phyloP scores from a whole-genome alignment of 164 flowering plant species.

The Tetrastigma voinierianum region DNA sequence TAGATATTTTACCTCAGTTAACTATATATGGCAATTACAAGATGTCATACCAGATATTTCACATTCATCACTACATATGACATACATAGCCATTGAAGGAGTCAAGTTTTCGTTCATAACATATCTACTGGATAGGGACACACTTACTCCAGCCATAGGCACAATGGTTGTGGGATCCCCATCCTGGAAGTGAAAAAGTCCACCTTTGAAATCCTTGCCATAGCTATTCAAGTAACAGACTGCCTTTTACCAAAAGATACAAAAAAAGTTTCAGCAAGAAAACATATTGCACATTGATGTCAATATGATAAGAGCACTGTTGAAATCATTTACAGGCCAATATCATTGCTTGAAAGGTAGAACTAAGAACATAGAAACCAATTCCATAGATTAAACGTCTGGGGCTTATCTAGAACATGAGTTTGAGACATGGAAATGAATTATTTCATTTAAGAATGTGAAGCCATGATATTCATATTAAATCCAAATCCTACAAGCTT shows the following conservation, averaged over 20 bases:
- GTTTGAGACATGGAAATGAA: too few relatives aligned
- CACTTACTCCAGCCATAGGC: constrained; percentile 87
- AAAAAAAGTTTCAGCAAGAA: constrained; percentile 15
- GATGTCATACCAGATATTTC: too few relatives aligned
- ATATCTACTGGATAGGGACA: background rate
- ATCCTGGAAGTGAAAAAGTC: constrained; percentile 85
- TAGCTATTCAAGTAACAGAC: constrained; percentile 87
- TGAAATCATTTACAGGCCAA: background rate
- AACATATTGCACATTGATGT: background rate
- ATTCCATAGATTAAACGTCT: too few relatives aligned
- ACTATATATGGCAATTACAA: too few relatives aligned
- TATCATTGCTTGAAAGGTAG: background rate
- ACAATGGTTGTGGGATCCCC: constrained; percentile 70
- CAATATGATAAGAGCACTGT: background rate
- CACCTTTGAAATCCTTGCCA: constrained; percentile 77
- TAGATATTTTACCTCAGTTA: too few relatives aligned
- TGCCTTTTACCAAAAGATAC: constrained; percentile 43
- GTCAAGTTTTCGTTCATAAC: too few relatives aligned
- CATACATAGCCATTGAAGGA: background rate
- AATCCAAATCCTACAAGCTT: too few relatives aligned
- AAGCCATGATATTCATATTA: too few relatives aligned
- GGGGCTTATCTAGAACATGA: too few relatives aligned
- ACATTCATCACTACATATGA: too few relatives aligned
- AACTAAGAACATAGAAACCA: too few relatives aligned
- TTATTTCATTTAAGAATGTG: too few relatives aligned